Percentiles rank a stretch among this genome's conserved stretches.
These are phyloP conservation scores for Fusarium austroafricanum DNA, from an alignment of 2,329 filamentous ascomycete species.

Conservation along the genomic window DNA sequence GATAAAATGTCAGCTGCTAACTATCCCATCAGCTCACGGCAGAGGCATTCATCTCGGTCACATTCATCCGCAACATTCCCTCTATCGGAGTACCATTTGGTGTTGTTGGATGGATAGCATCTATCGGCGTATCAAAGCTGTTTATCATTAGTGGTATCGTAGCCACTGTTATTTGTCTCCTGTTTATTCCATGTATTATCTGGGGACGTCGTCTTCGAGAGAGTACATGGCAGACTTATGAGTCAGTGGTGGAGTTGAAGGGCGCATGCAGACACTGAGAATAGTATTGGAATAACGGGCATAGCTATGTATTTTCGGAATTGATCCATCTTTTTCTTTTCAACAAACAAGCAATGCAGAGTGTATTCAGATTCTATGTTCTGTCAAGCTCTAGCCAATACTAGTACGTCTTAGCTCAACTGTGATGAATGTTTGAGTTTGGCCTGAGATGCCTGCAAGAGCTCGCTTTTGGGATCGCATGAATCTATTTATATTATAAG, in stretches of 20 bases:
- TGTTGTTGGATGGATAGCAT: constrained; percentile 46
- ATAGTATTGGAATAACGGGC: too few relatives aligned
- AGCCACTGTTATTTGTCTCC: constrained; percentile 35
- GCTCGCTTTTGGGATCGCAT: too few relatives aligned
- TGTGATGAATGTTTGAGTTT: too few relatives aligned
- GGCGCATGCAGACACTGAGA: background rate
- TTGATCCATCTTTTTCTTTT: too few relatives aligned
- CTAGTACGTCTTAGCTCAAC: too few relatives aligned
- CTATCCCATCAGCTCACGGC: constrained; percentile 25
- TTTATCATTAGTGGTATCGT: constrained; percentile 45
- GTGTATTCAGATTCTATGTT: too few relatives aligned
- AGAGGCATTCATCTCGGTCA: constrained; percentile 47
- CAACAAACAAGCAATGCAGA: too few relatives aligned
- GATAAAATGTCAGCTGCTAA: rapidly evolving
- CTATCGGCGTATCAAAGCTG: constrained; percentile 47
- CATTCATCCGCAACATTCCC: constrained; percentile 49
- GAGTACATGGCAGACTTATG: constrained; percentile 25
- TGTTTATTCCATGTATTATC: constrained; percentile 46
- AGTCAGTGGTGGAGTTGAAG: background rate
- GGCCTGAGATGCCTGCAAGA: too few relatives aligned
- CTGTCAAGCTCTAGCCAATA: too few relatives aligned
- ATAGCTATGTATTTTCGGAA: too few relatives aligned
- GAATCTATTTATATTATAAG: too few relatives aligned
- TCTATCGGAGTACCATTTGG: constrained; percentile 47
- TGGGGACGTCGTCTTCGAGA: constrained; percentile 38